phyloP scores from a whole-genome alignment of 208 protist species.

The Acanthamoeba lugdunensis region DNA sequence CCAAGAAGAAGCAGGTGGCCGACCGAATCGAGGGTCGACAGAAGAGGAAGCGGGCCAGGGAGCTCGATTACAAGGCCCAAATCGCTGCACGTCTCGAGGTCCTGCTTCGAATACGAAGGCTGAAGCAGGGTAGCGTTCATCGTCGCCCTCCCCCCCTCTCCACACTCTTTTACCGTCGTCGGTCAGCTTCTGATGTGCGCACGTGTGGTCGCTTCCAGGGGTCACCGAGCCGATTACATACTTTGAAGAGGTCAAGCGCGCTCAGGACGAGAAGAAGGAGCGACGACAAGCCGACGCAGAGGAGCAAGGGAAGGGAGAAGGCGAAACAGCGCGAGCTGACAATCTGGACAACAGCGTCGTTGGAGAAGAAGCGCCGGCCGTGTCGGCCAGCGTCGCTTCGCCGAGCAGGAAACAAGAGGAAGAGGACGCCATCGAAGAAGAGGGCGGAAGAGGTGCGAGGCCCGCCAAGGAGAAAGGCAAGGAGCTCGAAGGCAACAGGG shows the following conservation, averaged over 20 bases:
- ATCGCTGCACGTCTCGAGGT: slow-evolving; percentile 39
- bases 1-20: background rate
- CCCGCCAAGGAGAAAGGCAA: too few species aligned
- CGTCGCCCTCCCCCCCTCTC: background rate
- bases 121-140: background rate
- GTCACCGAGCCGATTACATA: background rate
- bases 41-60: background rate
- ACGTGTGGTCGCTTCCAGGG: background rate
- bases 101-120: slow-evolving; percentile 1
- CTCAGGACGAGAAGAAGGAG: background rate
- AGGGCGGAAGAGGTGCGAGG: background rate
- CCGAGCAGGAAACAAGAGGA: background rate
- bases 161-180: background rate
- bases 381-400: too few species aligned
- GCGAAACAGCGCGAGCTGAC: background rate
- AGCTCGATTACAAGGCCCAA: slow-evolving; percentile 22
- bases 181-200: background rate
- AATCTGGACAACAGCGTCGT: background rate
- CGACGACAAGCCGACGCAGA: background rate
- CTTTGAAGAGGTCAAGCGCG: slow-evolving; percentile 29
- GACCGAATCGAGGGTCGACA: background rate
- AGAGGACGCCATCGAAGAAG: background rate
- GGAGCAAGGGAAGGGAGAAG: background rate
- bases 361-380: background rate
- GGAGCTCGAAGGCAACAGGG: background rate